Conservation (phyloP, 768 basidiomycete genomes). For the Suillus alpinus region DNA sequence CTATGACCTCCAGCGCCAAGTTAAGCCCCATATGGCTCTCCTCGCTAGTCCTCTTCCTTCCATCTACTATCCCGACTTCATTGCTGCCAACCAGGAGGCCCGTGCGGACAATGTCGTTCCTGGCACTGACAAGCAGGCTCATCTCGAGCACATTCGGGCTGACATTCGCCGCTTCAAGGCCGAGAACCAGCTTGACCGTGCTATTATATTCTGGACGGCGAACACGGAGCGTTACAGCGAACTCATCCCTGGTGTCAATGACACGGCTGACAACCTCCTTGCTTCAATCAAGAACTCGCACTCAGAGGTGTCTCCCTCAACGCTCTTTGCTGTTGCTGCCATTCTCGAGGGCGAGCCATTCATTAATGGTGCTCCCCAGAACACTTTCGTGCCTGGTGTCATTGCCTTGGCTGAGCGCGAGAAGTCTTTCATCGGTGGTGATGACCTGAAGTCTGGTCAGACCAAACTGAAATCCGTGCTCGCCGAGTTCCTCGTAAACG, state of each 20-base stretch:
- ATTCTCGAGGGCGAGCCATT: slow-evolving; percentile 95
- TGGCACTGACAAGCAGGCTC: slow-evolving; percentile 82
- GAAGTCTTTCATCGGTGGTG: slow-evolving; percentile 92
- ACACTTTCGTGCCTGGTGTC: slow-evolving; percentile 96
- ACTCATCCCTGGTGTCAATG: slow-evolving; percentile 92
- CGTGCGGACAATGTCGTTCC: slow-evolving; percentile 93
- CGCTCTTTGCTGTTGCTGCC: slow-evolving; percentile 90
- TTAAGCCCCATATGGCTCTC: slow-evolving; percentile 79
- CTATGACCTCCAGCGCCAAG: slow-evolving; percentile 95
- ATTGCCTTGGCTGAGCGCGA: slow-evolving; percentile 89
- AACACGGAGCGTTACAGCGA: slow-evolving; percentile 98
- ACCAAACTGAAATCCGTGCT: slow-evolving; percentile 96
- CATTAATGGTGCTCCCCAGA: slow-evolving; percentile 97
- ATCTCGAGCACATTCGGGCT: slow-evolving; percentile 88
- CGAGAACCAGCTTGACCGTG: slow-evolving; percentile 77
- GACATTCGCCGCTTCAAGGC: slow-evolving; percentile 94
- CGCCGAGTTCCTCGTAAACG: slow-evolving; percentile 98
- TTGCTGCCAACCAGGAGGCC: slow-evolving; percentile 95
- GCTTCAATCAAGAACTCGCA: slow-evolving; percentile 80
- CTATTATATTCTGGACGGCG: slow-evolving; percentile 97
- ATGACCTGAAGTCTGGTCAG: slow-evolving; percentile 97
- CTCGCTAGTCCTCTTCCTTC: slow-evolving; percentile 86
- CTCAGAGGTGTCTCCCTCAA: slow-evolving; percentile 95
- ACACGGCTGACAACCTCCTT: slow-evolving; percentile 87
- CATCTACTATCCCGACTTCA: slow-evolving; percentile 97